Evolutionary conservation across 73 alveolate species (phyloP).

Genomic region (Durusdinium trenchii): DNA sequence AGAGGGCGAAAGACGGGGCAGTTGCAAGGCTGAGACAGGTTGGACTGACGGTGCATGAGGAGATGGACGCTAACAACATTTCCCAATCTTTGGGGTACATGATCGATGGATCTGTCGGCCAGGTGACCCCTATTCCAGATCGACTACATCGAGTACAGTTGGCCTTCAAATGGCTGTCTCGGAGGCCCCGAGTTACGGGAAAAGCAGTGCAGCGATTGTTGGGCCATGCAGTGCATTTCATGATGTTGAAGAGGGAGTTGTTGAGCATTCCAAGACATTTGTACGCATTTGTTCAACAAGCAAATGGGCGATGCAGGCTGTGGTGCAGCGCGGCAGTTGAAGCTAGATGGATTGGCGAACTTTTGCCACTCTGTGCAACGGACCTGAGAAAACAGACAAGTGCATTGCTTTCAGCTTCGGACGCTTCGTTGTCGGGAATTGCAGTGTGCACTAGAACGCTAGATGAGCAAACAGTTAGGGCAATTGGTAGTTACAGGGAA

Average conservation of each 20-base stretch:
- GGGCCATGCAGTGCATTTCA: conserved; percentile 11
- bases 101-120: neutral
- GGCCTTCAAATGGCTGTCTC: neutral
- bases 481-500: neutral
- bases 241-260: neutral
- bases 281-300: neutral
- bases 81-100: neutral
- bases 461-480: neutral
- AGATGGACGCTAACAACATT: neutral
- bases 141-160: neutral
- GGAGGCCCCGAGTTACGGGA: neutral
- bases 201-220: conserved; percentile 18
- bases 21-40: neutral
- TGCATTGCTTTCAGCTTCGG: neutral
- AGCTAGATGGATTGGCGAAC: neutral
- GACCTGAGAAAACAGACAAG: neutral
- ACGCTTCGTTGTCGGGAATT: neutral
- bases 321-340: neutral
- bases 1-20: neutral
- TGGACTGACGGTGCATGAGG: neutral
- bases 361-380: neutral
- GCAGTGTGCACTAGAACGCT: neutral
- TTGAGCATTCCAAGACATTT: neutral
- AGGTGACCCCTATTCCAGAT: neutral
- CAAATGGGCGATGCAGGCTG: neutral